A percentile compares a stretch with the other conserved stretches of the same genome.
Conservation (phyloP, 2,329 filamentous ascomycete genomes). For the Penicillium sp. region DNA sequence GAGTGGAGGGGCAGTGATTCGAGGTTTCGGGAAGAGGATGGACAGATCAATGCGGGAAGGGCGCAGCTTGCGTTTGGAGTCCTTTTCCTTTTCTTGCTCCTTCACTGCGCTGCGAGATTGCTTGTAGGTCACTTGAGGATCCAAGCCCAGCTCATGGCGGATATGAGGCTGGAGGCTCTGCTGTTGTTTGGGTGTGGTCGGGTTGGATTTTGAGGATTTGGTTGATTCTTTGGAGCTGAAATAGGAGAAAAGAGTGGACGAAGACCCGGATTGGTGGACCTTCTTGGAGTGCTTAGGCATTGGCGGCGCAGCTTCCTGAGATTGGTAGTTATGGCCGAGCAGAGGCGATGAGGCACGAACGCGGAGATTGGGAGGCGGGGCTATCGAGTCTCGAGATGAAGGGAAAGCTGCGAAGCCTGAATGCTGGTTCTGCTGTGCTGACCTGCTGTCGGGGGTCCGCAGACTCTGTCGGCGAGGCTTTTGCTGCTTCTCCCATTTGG, state of each 20-base stretch:
- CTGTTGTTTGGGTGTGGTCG: constrained; percentile 27
- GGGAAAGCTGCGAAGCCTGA: constrained; percentile 38
- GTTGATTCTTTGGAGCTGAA: constrained; percentile 54
- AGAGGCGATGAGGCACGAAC: constrained; percentile 55
- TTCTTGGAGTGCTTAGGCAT: constrained; percentile 46
- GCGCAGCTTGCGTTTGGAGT: constrained; percentile 48
- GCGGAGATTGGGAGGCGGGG: constrained; percentile 41
- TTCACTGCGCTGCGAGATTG: constrained; percentile 35
- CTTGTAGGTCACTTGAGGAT: constrained; percentile 33
- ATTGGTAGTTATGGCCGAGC: constrained; percentile 47
- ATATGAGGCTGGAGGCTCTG: constrained; percentile 26
- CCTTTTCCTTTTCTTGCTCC: constrained; percentile 17
- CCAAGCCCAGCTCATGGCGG: constrained; percentile 27
- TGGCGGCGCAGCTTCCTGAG: constrained; percentile 35
- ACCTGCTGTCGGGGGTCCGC: constrained; percentile 48
- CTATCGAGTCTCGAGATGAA: constrained; percentile 24
- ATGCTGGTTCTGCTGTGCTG: constrained; percentile 25
- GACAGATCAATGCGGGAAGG: constrained; percentile 51
- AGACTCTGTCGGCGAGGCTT: constrained; percentile 46
- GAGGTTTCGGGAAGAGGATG: constrained; percentile 50
- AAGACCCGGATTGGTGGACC: constrained; percentile 50
- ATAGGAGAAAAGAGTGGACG: constrained; percentile 55
- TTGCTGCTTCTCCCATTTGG: constrained; percentile 32
- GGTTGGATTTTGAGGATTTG: constrained; percentile 47
- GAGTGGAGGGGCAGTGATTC: constrained; percentile 39